Evolutionary conservation across 108 stramenopile genomes (phyloP).

Genomic region (Pseudonitzschia multistriata): DNA sequence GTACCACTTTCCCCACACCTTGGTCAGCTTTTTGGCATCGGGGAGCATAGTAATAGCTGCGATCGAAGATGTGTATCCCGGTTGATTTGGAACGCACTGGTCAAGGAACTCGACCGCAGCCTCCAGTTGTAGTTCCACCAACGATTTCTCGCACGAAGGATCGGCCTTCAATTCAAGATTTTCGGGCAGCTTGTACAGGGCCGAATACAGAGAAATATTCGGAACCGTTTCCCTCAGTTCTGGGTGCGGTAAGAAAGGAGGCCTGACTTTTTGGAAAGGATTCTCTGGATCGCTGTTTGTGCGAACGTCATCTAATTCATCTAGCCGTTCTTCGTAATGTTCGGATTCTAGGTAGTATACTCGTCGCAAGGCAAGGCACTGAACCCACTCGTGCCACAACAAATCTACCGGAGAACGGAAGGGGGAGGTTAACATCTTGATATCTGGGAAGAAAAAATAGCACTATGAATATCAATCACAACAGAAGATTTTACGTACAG

Average conservation of each 20-base stretch:
- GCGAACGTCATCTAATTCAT: slow-evolving; percentile 43
- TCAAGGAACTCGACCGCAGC: slow-evolving; percentile 73
- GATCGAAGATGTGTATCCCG: slow-evolving; percentile 78
- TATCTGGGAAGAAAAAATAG: not conserved
- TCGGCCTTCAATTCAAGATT: not conserved
- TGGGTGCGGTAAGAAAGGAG: slow-evolving; percentile 83
- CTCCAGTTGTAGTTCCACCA: slow-evolving; percentile 68
- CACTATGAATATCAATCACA: not conserved
- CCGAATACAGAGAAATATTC: slow-evolving; percentile 71
- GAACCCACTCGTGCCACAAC: slow-evolving; percentile 67
- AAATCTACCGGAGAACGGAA: slow-evolving; percentile 34
- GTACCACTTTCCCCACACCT: slow-evolving; percentile 86
- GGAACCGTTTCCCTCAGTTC: slow-evolving; percentile 83
- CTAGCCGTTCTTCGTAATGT: slow-evolving; percentile 53
- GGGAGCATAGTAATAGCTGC: slow-evolving; percentile 86
- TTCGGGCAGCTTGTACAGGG: slow-evolving; percentile 39
- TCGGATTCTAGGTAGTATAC: slow-evolving; percentile 80
- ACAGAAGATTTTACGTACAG: slow-evolving; percentile 5
- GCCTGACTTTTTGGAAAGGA: slow-evolving; percentile 3
- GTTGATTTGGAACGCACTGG: slow-evolving; percentile 81
- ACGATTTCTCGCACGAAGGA: slow-evolving; percentile 5
- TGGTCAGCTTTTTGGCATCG: slow-evolving; percentile 51
- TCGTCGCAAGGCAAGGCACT: slow-evolving; percentile 65
- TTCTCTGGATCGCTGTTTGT: slow-evolving; percentile 7
- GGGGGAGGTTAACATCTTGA: too few species aligned